Evolutionary conservation across 1,284 basidiomycete species (phyloP).

Genomic region (Trichosporon inkin): DNA sequence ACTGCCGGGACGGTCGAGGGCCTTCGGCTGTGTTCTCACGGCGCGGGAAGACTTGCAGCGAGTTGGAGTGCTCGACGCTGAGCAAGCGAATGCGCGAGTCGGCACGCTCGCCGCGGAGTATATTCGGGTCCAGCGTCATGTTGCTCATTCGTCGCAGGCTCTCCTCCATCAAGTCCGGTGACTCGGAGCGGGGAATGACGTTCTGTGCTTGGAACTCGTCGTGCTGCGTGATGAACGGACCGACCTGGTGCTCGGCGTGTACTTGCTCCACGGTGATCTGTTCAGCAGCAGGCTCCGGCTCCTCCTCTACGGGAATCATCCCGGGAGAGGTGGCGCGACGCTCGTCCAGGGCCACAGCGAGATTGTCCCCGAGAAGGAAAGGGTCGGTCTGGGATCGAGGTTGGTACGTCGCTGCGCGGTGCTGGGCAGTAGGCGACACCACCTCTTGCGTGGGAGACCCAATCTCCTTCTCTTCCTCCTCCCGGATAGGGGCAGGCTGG

Average conservation of each 20-base stretch:
- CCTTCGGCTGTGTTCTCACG: slow-evolving; percentile 1
- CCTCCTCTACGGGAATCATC: slow-evolving; percentile 4
- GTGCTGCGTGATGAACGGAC: slow-evolving; percentile 5
- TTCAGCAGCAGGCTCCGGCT: slow-evolving; percentile 13
- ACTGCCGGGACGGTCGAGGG: neutral
- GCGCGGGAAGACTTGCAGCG: slow-evolving; percentile 16
- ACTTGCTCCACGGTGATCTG: slow-evolving; percentile 19
- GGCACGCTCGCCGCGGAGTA: slow-evolving; percentile 23
- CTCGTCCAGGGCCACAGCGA: neutral
- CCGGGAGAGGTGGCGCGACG: neutral
- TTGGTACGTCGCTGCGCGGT: slow-evolving; percentile 4
- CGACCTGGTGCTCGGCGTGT: slow-evolving; percentile 18
- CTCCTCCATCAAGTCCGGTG: slow-evolving; percentile 23
- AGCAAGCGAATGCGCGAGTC: slow-evolving; percentile 10
- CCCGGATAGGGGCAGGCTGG: slow-evolving; percentile 27
- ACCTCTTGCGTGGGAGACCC: slow-evolving; percentile 14
- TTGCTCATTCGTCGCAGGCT: slow-evolving; percentile 15
- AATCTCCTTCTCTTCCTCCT: slow-evolving; percentile 23
- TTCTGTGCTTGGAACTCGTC: slow-evolving; percentile 1
- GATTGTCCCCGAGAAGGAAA: neutral
- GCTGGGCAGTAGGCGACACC: slow-evolving; percentile 11
- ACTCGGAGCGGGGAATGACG: slow-evolving; percentile 20
- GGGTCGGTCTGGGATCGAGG: slow-evolving; percentile 27
- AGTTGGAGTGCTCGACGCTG: slow-evolving; percentile 13
- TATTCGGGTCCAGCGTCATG: slow-evolving; percentile 36